phyloP scores from a whole-genome alignment of 768 basidiomycete species.

The Suillus placidus region DNA sequence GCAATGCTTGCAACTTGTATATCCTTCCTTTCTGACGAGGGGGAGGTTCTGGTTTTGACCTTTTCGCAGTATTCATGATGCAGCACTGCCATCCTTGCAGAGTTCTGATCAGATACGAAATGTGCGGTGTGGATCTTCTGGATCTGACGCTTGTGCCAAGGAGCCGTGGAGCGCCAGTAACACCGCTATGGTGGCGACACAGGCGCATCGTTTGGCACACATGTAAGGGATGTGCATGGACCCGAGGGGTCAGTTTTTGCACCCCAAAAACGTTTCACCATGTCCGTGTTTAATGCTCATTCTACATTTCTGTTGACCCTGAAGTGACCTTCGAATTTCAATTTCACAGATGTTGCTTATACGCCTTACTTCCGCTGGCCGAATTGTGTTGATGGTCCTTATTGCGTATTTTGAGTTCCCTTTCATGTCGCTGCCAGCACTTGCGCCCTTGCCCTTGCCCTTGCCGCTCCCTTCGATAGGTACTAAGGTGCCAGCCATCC shows the following conservation, averaged over 20 bases:
- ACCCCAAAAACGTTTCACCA: slow-evolving; percentile 31
- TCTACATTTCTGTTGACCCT: background rate
- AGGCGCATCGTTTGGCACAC: slow-evolving; percentile 41
- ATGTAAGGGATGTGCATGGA: slow-evolving; percentile 37
- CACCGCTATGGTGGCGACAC: slow-evolving; percentile 7
- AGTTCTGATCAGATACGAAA: background rate
- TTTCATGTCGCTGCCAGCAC: slow-evolving; percentile 18
- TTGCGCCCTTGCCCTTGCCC: slow-evolving; percentile 1
- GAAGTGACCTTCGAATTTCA: slow-evolving; percentile 3
- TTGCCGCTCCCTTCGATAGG: background rate
- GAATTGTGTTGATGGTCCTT: slow-evolving; percentile 27
- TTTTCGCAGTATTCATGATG: slow-evolving; percentile 24
- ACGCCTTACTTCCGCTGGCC: slow-evolving; percentile 40
- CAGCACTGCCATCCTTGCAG: background rate
- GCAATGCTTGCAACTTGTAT: slow-evolving; percentile 46
- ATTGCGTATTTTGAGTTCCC: slow-evolving; percentile 34
- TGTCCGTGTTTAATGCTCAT: slow-evolving; percentile 31
- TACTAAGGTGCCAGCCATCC: slow-evolving; percentile 2
- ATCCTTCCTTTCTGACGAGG: slow-evolving; percentile 15
- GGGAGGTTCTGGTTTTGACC: slow-evolving; percentile 8
- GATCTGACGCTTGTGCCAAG: background rate
- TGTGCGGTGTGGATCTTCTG: background rate
- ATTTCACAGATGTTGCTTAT: slow-evolving; percentile 34
- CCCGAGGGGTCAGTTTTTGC: slow-evolving; percentile 33
- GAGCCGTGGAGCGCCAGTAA: background rate